Evolutionary conservation across 2,329 filamentous ascomycete genomes (phyloP).

Genomic region (Fusarium sp.): DNA sequence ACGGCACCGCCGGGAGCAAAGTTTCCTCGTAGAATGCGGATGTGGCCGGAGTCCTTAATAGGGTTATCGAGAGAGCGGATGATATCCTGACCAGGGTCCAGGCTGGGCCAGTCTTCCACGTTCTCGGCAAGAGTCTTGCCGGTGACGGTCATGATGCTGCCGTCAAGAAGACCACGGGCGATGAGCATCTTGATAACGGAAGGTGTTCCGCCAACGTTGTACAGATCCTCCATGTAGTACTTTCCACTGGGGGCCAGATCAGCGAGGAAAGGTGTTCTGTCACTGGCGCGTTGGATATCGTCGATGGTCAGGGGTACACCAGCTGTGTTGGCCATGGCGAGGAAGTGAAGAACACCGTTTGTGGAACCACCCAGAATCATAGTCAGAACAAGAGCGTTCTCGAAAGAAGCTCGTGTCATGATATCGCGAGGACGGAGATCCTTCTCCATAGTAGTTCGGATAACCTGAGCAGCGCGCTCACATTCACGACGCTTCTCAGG

Average conservation of each 20-base stretch:
- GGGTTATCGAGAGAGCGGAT: slow-evolving; percentile 80
- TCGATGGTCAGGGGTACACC: slow-evolving; percentile 80
- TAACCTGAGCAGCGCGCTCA: slow-evolving; percentile 80
- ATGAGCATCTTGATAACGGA: slow-evolving; percentile 88
- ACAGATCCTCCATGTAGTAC: slow-evolving; percentile 89
- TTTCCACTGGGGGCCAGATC: slow-evolving; percentile 85
- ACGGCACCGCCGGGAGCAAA: slow-evolving; percentile 89
- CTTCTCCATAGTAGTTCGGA: slow-evolving; percentile 81
- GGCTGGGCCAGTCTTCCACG: slow-evolving; percentile 77
- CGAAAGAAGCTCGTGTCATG: slow-evolving; percentile 81
- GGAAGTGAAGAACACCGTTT: slow-evolving; percentile 87
- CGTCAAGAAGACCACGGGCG: slow-evolving; percentile 78
- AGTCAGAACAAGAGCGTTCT: slow-evolving; percentile 89
- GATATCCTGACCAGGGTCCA: slow-evolving; percentile 82
- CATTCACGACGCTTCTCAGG: slow-evolving; percentile 90
- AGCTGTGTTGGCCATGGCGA: slow-evolving; percentile 90
- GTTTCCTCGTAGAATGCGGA: slow-evolving; percentile 89
- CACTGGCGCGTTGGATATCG: slow-evolving; percentile 82
- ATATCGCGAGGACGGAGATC: slow-evolving; percentile 85
- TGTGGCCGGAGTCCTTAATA: slow-evolving; percentile 86
- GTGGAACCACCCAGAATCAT: slow-evolving; percentile 93
- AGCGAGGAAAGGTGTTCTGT: slow-evolving; percentile 87
- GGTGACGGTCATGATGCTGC: slow-evolving; percentile 81
- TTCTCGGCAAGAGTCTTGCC: slow-evolving; percentile 87
- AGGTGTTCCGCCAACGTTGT: slow-evolving; percentile 85